These are phyloP conservation scores for Leonotis leonurus DNA, from an alignment of 257 asterid species.

Conservation along the genomic window DNA sequence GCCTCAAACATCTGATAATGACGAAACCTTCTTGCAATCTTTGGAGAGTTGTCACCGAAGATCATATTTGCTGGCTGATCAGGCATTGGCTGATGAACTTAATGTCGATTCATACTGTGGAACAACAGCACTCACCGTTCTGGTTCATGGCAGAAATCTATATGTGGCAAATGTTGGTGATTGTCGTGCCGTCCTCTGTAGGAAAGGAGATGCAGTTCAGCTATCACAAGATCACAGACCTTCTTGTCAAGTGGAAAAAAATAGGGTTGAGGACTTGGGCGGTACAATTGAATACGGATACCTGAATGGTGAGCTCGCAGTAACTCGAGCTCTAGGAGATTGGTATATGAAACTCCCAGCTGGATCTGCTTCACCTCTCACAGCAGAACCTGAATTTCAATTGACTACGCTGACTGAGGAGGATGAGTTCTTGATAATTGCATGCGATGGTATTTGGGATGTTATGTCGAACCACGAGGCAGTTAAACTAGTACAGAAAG, in stretches of 20 bases:
- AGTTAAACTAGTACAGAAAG: conserved; percentile 50
- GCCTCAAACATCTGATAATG: conserved; percentile 48
- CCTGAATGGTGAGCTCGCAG: conserved; percentile 82
- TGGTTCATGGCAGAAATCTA: conserved; percentile 63
- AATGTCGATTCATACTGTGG: conserved; percentile 63
- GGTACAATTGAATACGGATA: conserved; percentile 70
- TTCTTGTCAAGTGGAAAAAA: conserved; percentile 45
- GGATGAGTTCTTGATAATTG: conserved; percentile 83
- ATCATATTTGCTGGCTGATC: conserved; percentile 63
- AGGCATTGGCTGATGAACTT: conserved; percentile 61
- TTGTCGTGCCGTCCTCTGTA: conserved; percentile 88
- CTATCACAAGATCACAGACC: conserved; percentile 91
- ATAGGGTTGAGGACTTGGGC: conserved; percentile 73
- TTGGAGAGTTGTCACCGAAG: conserved; percentile 46
- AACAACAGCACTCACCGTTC: conserved; percentile 85
- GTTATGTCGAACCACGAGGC: conserved; percentile 86
- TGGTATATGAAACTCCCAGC: conserved; percentile 84
- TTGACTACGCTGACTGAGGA: conserved; percentile 54
- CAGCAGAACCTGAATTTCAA: conserved; percentile 81
- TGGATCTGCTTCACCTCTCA: conserved; percentile 76
- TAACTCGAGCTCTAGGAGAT: conserved; percentile 94
- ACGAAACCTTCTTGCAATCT: conserved; percentile 52
- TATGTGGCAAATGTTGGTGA: conserved; percentile 88
- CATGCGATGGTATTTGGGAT: conserved; percentile 96
- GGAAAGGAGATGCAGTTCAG: conserved; percentile 82